Evolutionary conservation across 2,329 filamentous ascomycete species (phyloP), one percentile per base, ranked within the genome.

Genomic region (Colletotrichum limetticola): DNA sequence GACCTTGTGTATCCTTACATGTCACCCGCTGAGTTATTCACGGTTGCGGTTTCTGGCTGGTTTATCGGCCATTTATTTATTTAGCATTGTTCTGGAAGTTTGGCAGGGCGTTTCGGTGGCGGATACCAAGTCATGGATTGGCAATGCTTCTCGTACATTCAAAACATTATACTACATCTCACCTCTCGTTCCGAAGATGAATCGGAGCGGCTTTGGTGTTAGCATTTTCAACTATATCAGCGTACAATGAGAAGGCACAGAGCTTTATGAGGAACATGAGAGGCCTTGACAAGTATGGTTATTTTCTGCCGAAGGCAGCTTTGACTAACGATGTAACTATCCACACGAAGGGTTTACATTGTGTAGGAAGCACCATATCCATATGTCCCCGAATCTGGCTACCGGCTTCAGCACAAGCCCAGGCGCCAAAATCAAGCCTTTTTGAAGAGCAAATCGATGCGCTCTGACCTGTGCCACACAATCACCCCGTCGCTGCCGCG

Each of bases 401-500:
- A 42, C 37, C 37, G 5, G 37, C 37, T 42, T 42, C 37, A 42
- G 37, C 37, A 16, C 16, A 42, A 19, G 16, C 37, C 16, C 14
- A 28, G 26, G 53, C 28, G 59, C 24, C n/a, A n/a, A 24, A 24
- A 24, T 53, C 22, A 58, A n/a, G 57, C 4, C 58, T 63, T 68
- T 19, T 56, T 65, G 30, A 70, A 72, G 52, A 92, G 77, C 52
- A 84, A 79, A 77, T 91, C 90, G 61, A 83, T 83, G 75, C 88
- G 86, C 74, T 82, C 84, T 75, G 83, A 84, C 74, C 87, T 81
- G 76, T 92, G 89, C 90, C 90, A 92, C 4, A 91, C 83, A n/a
- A 87, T 79, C 5, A 78, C 78, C 0, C 84, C 84, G 72, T 89
- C 88, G 69, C 84, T 87, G 78, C 80, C 85, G 12, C 86, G 83